These are phyloP conservation scores for Corniculantispora saksenae DNA, from an alignment of 2,329 filamentous ascomycete genomes.

Conservation along the genomic window DNA sequence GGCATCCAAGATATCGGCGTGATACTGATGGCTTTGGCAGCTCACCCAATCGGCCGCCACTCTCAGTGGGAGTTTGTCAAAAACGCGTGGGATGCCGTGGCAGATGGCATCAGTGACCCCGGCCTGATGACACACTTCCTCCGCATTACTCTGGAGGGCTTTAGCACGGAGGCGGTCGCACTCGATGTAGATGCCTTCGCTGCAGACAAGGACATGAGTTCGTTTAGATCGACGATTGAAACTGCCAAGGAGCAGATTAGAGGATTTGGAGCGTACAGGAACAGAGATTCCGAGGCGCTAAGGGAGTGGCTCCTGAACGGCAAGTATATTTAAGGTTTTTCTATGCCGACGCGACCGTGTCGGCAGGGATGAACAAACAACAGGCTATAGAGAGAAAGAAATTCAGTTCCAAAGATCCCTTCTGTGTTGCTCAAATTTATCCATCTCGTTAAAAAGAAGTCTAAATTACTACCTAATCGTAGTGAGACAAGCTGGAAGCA, in stretches of 20 bases:
- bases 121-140: conserved; percentile 90
- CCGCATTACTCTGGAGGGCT: conserved; percentile 74
- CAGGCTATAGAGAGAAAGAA: no score
- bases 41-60: conserved; percentile 69
- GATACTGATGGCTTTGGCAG: conserved; percentile 68
- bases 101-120: conserved; percentile 75
- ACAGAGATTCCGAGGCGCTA: conserved; percentile 70
- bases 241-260: conserved; percentile 84
- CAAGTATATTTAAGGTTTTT: conserved; percentile 36
- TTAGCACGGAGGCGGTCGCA: conserved; percentile 67
- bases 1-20: conserved; percentile 85
- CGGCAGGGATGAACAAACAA: neutral
- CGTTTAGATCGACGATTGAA: conserved; percentile 81
- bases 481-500: neutral
- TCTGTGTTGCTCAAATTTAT: no score
- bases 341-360: neutral
- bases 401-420: no score
- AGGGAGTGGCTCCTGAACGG: conserved; percentile 72
- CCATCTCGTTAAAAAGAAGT: neutral
- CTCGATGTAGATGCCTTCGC: conserved; percentile 86
- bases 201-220: conserved; percentile 79
- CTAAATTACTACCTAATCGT: neutral
- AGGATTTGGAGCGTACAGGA: conserved; percentile 77
- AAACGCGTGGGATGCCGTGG: conserved; percentile 74
- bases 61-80: conserved; percentile 85